Conservation (phyloP, 208 protist genomes). For the Naegleria lovaniensis region DNA sequence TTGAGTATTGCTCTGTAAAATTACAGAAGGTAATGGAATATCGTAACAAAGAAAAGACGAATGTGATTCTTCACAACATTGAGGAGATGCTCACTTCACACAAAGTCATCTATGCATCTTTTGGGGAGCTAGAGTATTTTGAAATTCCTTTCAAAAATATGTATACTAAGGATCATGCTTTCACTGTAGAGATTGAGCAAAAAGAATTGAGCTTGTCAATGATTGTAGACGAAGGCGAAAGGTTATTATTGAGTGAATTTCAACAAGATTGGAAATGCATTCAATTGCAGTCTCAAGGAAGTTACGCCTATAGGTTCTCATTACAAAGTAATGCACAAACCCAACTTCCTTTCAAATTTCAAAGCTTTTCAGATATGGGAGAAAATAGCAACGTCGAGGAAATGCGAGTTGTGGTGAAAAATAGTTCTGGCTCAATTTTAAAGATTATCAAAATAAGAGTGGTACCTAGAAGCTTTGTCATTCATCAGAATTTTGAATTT, state of each 20-base stretch:
- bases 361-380: neutral
- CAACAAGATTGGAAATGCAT: neutral
- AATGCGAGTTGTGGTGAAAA: neutral
- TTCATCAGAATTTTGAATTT: neutral
- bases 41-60: neutral
- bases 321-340: neutral
- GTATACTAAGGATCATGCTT: neutral
- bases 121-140: neutral
- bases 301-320: neutral
- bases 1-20: neutral
- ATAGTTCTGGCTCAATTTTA: neutral
- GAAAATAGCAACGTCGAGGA: neutral
- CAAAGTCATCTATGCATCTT: neutral
- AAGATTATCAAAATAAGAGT: neutral
- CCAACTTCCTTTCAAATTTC: neutral
- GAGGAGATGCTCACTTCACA: neutral
- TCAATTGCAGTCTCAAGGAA: neutral
- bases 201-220: neutral
- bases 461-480: neutral
- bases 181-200: neutral
- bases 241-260: neutral
- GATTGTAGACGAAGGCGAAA: neutral
- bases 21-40: neutral
- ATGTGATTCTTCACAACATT: neutral
- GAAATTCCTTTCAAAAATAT: neutral